Evolutionary conservation across 129 eudicot species (phyloP), one percentile per base, ranked within the genome.

Genomic region (Artemisia annua): DNA sequence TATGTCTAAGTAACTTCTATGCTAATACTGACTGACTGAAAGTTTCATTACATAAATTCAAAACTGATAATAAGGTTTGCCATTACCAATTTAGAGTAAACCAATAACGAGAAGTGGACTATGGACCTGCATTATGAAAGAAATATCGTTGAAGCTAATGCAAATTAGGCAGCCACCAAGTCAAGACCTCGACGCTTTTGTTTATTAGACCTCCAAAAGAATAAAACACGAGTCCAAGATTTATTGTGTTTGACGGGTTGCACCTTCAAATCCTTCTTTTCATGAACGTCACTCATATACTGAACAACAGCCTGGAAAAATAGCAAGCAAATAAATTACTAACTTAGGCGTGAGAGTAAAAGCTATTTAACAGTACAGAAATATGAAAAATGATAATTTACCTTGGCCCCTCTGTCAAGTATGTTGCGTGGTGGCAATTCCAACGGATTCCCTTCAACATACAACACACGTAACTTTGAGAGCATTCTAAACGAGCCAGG

Each of bases 401-500:
- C 98, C 90, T 90, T 89, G 24, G 96, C 81, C 46, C 98, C 97
- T 80, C 59, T 70, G 59, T 83, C 87, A 66, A 84, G 65, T 13
- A 90, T 77, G 32, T 83, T 74, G 73, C 69, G 66, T 39, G 97
- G 88, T 4, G 98, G 98, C 65, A 84, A 66, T 60, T 85, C 90
- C 72, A 93, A 83, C 48, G 98, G 98, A 81, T 90, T 93, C 11
- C 95, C 97, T 62, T 93, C 98, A 19, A 83, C 85, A 24, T 83
- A 85, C 78, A 93, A 69, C 55, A 80, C 80, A 1, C 87, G 89
- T 46, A 93, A 76, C 64, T 67, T 69, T 2, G 87, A 65, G 49
- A 93, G 71, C 90, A 87, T 78, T 79, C 91, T 78, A 67, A 93
- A 93, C 12, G 98, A 93, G 35, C 90, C 97, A 0, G 97, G 98